These are phyloP conservation scores for Linanthus parryae DNA, from an alignment of 148 eudicot species.

Conservation along the genomic window DNA sequence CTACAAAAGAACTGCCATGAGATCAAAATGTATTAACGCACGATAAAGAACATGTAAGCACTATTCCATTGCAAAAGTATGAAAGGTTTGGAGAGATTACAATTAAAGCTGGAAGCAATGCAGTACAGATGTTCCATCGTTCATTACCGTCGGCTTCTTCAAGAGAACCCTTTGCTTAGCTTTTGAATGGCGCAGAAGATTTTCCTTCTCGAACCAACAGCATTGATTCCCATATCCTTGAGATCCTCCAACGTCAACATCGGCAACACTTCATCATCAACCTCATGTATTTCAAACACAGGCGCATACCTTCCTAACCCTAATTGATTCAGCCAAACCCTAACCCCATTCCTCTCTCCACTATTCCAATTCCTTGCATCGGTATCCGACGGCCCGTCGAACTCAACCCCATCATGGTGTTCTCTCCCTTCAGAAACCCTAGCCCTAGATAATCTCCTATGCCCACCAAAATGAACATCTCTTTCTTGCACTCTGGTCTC, in stretches of 20 bases:
- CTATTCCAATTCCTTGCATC: slow-evolving; percentile 19
- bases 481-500: slow-evolving; percentile 15
- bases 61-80: slow-evolving; percentile 13
- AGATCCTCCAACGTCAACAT: slow-evolving; percentile 69
- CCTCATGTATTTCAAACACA: slow-evolving; percentile 64
- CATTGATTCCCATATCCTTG: slow-evolving; percentile 75
- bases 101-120: slow-evolving; percentile 15
- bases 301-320: slow-evolving; percentile 57
- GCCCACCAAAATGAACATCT: slow-evolving; percentile 11
- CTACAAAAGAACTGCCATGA: slow-evolving; percentile 1
- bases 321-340: slow-evolving; percentile 46
- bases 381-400: slow-evolving; percentile 28
- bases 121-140: slow-evolving; percentile 14
- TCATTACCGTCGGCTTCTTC: slow-evolving; percentile 15
- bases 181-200: slow-evolving; percentile 60
- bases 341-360: slow-evolving; percentile 39
- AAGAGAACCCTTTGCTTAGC: slow-evolving; percentile 49
- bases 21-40: neutral
- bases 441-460: slow-evolving; percentile 23
- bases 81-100: slow-evolving; percentile 5
- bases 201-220: slow-evolving; percentile 69
- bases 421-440: slow-evolving; percentile 26
- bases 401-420: slow-evolving; percentile 21
- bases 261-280: slow-evolving; percentile 70
- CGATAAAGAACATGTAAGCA: neutral